phyloP scores from a whole-genome alignment of 2,329 filamentous ascomycete species.

The Cytospora leucostoma region DNA sequence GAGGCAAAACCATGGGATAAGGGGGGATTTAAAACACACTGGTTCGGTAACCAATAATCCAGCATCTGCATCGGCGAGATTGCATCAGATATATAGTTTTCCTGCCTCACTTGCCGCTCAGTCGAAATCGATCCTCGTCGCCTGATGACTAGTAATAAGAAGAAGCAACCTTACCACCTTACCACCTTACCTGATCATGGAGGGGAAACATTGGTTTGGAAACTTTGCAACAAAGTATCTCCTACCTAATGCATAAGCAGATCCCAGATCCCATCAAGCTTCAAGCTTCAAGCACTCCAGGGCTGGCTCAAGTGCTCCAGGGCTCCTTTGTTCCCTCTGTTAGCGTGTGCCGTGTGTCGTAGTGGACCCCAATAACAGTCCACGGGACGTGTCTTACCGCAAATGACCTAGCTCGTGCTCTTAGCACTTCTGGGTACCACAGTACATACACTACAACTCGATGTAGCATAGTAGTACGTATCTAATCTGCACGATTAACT shows the following conservation, averaged over 20 bases:
- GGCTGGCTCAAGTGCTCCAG: no score
- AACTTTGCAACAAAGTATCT: no score
- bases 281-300: background rate
- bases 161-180: background rate
- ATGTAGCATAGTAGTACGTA: no score
- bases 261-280: conserved; percentile 1
- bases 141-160: background rate
- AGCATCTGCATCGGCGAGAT: background rate
- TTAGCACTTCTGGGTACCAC: no score
- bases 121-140: background rate
- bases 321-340: conserved; percentile 17
- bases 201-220: no score
- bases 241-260: background rate
- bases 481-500: no score
- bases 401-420: background rate
- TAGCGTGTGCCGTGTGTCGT: background rate
- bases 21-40: background rate
- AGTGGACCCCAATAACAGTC: conserved; percentile 5
- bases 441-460: no score
- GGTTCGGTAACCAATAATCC: no score
- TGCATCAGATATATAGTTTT: conserved; percentile 1
- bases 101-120: conserved; percentile 21
- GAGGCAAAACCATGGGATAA: background rate
- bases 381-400: background rate
- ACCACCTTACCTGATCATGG: no score